Evolutionary conservation across 208 protist species (phyloP).

Genomic region (Novymonas esmeraldas): DNA sequence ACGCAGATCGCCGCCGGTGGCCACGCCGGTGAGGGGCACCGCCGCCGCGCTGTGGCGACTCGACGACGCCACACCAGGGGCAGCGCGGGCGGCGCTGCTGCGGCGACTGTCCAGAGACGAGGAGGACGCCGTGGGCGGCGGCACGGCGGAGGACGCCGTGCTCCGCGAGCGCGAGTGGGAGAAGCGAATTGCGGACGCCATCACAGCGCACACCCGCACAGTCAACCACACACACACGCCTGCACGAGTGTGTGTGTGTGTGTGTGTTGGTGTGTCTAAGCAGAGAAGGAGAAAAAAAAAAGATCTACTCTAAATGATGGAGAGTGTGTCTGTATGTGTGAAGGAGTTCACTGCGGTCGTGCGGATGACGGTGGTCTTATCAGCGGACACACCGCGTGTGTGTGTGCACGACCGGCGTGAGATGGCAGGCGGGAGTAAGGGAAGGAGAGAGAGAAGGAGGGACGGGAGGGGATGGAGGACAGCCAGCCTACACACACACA

Average conservation of each 20-base stretch:
- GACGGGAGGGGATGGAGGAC: too few species aligned
- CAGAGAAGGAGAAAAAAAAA: neutral
- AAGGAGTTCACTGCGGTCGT: neutral
- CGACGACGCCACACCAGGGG: too few species aligned
- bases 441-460: neutral
- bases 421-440: neutral
- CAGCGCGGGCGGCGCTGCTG: neutral
- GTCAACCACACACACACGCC: neutral
- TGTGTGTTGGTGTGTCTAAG: neutral
- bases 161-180: conserved; percentile 16
- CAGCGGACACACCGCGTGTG: neutral
- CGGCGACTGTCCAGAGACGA: neutral
- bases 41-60: too few species aligned
- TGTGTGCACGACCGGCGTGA: neutral
- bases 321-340: neutral
- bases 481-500: too few species aligned
- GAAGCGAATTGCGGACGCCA: conserved; percentile 29
- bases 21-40: too few species aligned
- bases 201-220: neutral
- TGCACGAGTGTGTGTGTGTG: neutral
- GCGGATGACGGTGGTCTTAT: too few species aligned
- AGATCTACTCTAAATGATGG: neutral
- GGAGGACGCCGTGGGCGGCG: too few species aligned
- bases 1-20: too few species aligned
- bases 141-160: neutral